phyloP scores from a whole-genome alignment of 768 basidiomycete species.

The Sarcodon sp. region DNA sequence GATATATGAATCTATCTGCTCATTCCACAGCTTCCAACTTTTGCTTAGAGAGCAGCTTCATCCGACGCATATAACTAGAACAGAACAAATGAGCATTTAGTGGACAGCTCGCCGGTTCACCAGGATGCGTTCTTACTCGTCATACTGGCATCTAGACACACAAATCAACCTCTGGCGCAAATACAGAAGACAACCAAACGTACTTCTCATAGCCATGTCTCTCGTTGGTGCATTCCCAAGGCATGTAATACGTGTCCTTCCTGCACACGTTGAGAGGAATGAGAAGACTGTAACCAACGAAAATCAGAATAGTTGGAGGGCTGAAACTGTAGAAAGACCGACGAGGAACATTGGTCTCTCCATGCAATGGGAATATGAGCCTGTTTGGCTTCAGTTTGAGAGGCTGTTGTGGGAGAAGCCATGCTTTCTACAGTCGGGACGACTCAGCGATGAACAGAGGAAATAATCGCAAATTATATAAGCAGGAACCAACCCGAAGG shows the following conservation, averaged over 20 bases:
- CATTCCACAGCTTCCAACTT: constrained; percentile 29
- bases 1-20: neutral
- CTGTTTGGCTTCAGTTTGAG: constrained; percentile 70
- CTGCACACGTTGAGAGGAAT: constrained; percentile 85
- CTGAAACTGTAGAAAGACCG: constrained; percentile 19
- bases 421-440: constrained; percentile 19
- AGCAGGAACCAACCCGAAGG: too few species aligned
- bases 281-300: constrained; percentile 43
- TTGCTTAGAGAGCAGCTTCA: constrained; percentile 72
- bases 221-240: constrained; percentile 94
- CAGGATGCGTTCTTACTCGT: constrained; percentile 45
- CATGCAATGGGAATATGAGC: constrained; percentile 67
- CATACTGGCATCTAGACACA: constrained; percentile 73
- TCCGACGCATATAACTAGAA: constrained; percentile 71
- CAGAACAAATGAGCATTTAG: constrained; percentile 2
- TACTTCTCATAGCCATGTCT: constrained; percentile 79
- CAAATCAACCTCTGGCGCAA: neutral
- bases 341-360: constrained; percentile 91
- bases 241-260: constrained; percentile 60
- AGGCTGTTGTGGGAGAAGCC: constrained; percentile 68
- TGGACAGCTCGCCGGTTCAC: constrained; percentile 17
- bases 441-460: too few species aligned
- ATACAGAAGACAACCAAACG: constrained; percentile 10
- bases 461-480: too few species aligned
- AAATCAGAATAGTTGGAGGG: neutral